Base-by-base conservation (phyloP, 2,329 filamentous ascomycete genomes). In the Microdochium bolleyi region DNA sequence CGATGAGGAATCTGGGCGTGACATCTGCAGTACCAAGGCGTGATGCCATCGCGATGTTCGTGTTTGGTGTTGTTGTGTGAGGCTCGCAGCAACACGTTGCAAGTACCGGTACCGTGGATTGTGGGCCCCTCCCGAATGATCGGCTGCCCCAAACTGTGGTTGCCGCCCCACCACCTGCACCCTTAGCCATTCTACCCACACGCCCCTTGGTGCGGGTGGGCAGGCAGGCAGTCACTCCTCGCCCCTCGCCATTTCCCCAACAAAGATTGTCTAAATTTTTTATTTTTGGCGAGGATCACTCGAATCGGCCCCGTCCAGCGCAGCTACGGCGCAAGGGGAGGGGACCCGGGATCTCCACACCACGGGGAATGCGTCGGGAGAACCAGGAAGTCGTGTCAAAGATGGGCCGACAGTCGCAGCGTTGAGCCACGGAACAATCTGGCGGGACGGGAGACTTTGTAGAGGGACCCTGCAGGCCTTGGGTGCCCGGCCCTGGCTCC, bases 231-330 rank as follows among this genome's bases (percentile, higher is more conserved):
- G 27, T 21, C 41, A 16, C n/a, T 19, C 19, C 41, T 11, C 21
- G 14, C 41, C 19, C 41, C 41, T 46, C 41, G 41, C 48, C 24
- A 14, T 22, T 49, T 49, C 48, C 48, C 48, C 48, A 49, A 49
- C 48, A 49, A 49, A 49, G 48, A 49, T 49, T 25, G 48, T 49
- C 48, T 49, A 25, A 30, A 14, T 49, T 49, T 44, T 49, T 49
- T 49, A 27, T 27, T 49, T 49, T 49, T 46, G 41, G 19, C 41
- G 41, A 46, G 41, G 41, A 46, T 46, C 21, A 19, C 9, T 19
- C 16, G 14, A 3, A 7, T 19, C 19, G 41, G 41, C 14, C 41
- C 41, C 21, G 13, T 16, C 41, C 41, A 46, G 13, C 41, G 16
- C 9, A 22, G 13, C 41, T 46, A 16, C 22, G 19, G 41, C 41